Conservation (phyloP, 345 rosid genomes). For the Eucalyptus coolabah region DNA sequence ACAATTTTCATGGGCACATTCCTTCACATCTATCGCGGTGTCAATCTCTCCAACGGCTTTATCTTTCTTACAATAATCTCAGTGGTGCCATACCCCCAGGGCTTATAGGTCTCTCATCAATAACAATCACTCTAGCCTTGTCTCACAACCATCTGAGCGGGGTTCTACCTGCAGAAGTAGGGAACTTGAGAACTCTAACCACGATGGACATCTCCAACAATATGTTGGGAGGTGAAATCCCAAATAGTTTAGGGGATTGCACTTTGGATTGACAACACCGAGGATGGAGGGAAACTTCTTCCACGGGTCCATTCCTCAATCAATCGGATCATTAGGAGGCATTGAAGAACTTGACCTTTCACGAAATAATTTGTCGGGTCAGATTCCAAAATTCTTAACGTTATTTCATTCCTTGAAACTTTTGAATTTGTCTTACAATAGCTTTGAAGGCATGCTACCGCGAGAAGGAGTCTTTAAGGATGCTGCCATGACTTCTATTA, state of each 20-base stretch:
- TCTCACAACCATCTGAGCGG: accelerated
- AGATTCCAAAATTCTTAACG: not conserved
- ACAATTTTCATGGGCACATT: not conserved
- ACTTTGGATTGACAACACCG: not conserved
- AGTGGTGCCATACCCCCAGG: not conserved
- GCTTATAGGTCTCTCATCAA: not conserved
- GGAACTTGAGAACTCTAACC: not conserved
- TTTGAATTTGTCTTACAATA: not conserved
- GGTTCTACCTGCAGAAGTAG: not conserved
- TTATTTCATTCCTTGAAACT: not conserved
- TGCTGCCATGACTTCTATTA: not conserved
- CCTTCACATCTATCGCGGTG: not conserved
- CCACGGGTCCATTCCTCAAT: not conserved
- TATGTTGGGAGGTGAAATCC: not conserved
- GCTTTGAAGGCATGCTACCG: not conserved
- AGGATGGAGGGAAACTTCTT: not conserved
- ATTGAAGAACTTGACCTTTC: not conserved
- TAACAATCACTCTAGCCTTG: accelerated
- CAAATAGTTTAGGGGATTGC: not conserved
- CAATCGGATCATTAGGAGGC: not conserved
- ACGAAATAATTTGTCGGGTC: not conserved
- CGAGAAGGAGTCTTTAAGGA: not conserved
- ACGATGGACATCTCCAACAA: not conserved
- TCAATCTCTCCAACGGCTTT: accelerated
- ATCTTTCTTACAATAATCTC: not conserved